Evolutionary conservation across 2,329 filamentous ascomycete genomes (phyloP).

Genomic region (Aureobasidium sp.): DNA sequence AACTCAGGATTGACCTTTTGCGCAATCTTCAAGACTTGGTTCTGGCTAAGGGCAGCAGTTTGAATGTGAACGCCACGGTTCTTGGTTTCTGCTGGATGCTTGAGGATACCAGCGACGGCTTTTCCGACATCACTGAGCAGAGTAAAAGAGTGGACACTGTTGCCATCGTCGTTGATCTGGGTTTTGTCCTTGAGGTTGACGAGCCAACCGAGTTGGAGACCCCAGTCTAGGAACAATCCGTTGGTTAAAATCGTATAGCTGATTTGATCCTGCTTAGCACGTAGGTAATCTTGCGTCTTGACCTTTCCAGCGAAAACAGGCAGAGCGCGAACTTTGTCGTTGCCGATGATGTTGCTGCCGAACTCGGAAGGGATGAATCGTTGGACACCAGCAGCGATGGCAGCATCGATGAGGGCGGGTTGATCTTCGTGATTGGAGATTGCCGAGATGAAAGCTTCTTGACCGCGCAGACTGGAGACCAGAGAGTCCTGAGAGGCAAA

Average conservation of each 20-base stretch:
- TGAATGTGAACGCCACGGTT: slow-evolving; percentile 32
- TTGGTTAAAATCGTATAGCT: slow-evolving; percentile 29
- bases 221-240: slow-evolving; percentile 32
- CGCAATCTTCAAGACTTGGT: slow-evolving; percentile 28
- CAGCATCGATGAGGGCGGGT: slow-evolving; percentile 30
- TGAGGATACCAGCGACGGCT: slow-evolving; percentile 26
- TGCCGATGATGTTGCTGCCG: slow-evolving; percentile 27
- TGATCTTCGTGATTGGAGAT: slow-evolving; percentile 24
- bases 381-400: slow-evolving; percentile 30
- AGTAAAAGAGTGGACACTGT: slow-evolving; percentile 25
- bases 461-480: slow-evolving; percentile 26
- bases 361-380: slow-evolving; percentile 37
- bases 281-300: slow-evolving; percentile 28
- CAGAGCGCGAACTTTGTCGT: slow-evolving; percentile 23
- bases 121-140: slow-evolving; percentile 25
- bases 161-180: slow-evolving; percentile 28
- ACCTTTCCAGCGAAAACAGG: slow-evolving; percentile 32
- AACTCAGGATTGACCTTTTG: slow-evolving; percentile 20
- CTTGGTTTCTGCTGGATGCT: slow-evolving; percentile 26
- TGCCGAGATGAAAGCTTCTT: slow-evolving; percentile 31
- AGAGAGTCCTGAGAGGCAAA: slow-evolving; percentile 25
- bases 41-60: slow-evolving; percentile 27
- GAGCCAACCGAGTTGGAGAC: slow-evolving; percentile 24
- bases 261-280: slow-evolving; percentile 22
- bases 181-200: slow-evolving; percentile 23